These are phyloP conservation scores for Mallotus japonicus DNA, from an alignment of 441 rosid species.

Conservation along the genomic window DNA sequence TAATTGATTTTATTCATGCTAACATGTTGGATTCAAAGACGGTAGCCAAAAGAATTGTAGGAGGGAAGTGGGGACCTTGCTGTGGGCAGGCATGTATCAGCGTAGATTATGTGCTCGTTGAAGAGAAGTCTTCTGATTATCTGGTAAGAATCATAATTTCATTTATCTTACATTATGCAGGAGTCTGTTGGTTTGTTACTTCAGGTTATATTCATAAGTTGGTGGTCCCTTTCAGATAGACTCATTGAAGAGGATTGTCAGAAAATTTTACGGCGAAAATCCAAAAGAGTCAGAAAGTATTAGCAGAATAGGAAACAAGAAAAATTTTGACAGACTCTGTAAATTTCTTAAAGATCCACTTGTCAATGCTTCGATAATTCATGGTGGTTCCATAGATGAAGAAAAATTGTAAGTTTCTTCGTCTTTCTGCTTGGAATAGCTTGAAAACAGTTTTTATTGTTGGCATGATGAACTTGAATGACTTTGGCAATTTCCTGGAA, in stretches of 20 bases:
- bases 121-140: constrained; percentile 43
- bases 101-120: constrained; percentile 66
- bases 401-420: constrained; percentile 45
- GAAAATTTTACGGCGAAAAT: constrained; percentile 57
- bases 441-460: no score
- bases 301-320: constrained; percentile 48
- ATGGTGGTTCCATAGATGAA: constrained; percentile 66
- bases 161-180: background rate
- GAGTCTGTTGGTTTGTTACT: background rate
- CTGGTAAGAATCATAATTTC: constrained; percentile 37
- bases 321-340: constrained; percentile 52
- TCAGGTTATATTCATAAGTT: background rate
- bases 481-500: no score
- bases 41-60: constrained; percentile 56
- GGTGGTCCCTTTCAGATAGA: constrained; percentile 53
- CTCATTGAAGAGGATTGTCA: constrained; percentile 39
- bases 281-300: constrained; percentile 50
- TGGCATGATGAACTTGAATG: no score
- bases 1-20: constrained; percentile 5
- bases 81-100: constrained; percentile 78
- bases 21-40: constrained; percentile 33
- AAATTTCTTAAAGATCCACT: constrained; percentile 57
- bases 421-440: background rate
- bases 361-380: constrained; percentile 54
- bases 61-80: constrained; percentile 81